Evolutionary conservation across 495 filamentous ascomycete genomes (phyloP), one percentile per base, ranked within the genome.

Genomic region (Xylaria flabelliformis): DNA sequence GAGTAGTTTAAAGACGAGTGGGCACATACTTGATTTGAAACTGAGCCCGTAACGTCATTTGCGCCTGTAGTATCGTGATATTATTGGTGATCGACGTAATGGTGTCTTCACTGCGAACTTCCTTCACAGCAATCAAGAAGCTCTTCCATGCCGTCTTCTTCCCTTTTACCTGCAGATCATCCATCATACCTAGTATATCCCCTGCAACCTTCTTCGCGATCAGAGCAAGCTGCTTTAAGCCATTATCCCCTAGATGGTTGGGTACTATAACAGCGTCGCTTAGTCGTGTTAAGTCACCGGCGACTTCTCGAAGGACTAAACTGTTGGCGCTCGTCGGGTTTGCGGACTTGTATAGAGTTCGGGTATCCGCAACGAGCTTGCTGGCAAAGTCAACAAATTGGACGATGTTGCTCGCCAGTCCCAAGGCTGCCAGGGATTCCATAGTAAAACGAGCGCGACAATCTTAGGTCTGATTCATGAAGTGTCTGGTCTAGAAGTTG

Each of bases 61-160:
- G 59, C 10, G 36, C 3, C 36, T 63, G 59, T 63, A 63, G n/a
- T 15, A 7, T 63, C n/a, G 32, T 15, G 8, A 63, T 41, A 42
- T 36, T 63, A 21, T n/a, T 63, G 0, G 59, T 63, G 36, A 63
- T 63, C 4, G 36, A 42, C 44, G 19, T 15, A 24, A 63, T 2
- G n/a, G 19, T 24, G 2, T 63, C 59, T 42, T 44, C 0, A 19
- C n/a, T 26, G 32, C 59, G 59, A 26, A 63, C 59, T 42, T 63
- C 59, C 19, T 63, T 63, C 34, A 26, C 9, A 41, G 59, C 59
- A 63, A 63, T n/a, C 19, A 24, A 36, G 36, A 63, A 63, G 19
- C 59, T 44, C 12, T 63, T 63, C 59, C 59, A 63, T 42, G 21
- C 3, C 59, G 59, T 63, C 59, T 63, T 63, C 36, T 26, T 17